Evolutionary conservation across 495 filamentous ascomycete genomes (phyloP), one percentile per base, ranked within the genome.

Genomic region (Penicillium macrosclerotiorum): DNA sequence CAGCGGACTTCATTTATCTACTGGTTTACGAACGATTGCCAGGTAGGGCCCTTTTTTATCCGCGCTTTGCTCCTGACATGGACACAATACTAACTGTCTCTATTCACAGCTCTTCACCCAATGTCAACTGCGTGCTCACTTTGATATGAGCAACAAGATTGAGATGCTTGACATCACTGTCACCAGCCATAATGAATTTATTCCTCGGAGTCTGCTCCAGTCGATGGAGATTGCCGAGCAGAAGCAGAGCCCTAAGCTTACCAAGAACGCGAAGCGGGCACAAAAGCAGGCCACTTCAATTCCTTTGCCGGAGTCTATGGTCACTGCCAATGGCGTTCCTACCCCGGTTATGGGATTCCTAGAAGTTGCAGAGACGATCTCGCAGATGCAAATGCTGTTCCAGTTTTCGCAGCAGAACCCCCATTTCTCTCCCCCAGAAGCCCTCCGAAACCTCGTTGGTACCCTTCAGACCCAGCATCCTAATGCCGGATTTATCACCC

Each of bases 311-410:
- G 70, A 79, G 16, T 85, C 85, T 1, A 74, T 77, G 47, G 80
- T 87, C 1, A 85, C 81, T 25, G 65, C 72, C 7, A 77, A 79
- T 51, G 85, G 85, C 4, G 74, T 88, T 22, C 73, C 73, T 1
- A 51, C 39, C 12, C 49, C 62, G 12, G 82, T 89, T 0, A 78
- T 82, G 62, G 74, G 78, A 48, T 89, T 88, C 47, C 70, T 89
- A 39, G 86, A 89, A 74, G 76, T 87, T 37, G 81, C 84, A 17
- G 86, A 90, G 61, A 83, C 86, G 12, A 81, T 89, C 45, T 84
- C 83, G 6, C 78, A 82, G 44, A 88, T 90, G 85, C 81, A 77
- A 57, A 72, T 81, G 22, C 52, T 89, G 3, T 86, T 87, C 62
- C 64, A 68, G 25, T 85, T 71, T 49, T 82, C 78, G 17, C 79